Base-by-base conservation (phyloP, 441 rosid genomes). In the Gossypium schwendimanii region DNA sequence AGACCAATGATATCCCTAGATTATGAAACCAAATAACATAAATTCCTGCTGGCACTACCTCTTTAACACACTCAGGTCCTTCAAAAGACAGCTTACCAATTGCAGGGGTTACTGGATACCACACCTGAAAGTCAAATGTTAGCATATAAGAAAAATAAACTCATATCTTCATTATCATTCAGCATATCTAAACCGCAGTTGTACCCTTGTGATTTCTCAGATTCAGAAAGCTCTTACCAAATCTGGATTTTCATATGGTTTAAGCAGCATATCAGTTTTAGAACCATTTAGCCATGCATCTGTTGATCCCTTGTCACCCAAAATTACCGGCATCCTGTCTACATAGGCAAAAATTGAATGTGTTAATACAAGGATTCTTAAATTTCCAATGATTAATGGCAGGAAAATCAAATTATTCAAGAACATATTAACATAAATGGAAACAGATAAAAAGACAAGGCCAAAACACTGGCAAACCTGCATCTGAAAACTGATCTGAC, bases 301-400 rank as follows among this genome's bases (percentile, higher is more conserved):
- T 6, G 78, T 70, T 28, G 91, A 85, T 72, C 61, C 90, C 83
- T 89, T 87, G 78, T 84, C 88, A 24, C 89, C 88, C 64, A 94
- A 80, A 76, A 94, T 89, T 26, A 92, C 90, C 21, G 96, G 98
- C 93, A 94, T 94, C 86, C 98, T 84, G 72, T 90, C 97, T 91
- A 67, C 60, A 59, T 4, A 57, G 59, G 17, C 71, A 67, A 15
- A 50, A 67, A 67, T 28, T n/a, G 44, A 26, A 67, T 49, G 11
- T 49, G 31, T 63, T 4, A 63, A 36, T 47, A 6, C 1, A 12
- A 65, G 55, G 21, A 18, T 65, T 36, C 57, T 65, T 65, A 6
- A 45, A 65, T 65, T 47, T 44, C 36, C 18, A 41, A 44, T 21
- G 23, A 21, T 18, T 31, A 65, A 23, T 21, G 55, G 52, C 6